A percentile compares a stretch with the other conserved stretches of the same genome.
Conservation (phyloP, 495 filamentous ascomycete genomes). For the Penicillium pulvis region DNA sequence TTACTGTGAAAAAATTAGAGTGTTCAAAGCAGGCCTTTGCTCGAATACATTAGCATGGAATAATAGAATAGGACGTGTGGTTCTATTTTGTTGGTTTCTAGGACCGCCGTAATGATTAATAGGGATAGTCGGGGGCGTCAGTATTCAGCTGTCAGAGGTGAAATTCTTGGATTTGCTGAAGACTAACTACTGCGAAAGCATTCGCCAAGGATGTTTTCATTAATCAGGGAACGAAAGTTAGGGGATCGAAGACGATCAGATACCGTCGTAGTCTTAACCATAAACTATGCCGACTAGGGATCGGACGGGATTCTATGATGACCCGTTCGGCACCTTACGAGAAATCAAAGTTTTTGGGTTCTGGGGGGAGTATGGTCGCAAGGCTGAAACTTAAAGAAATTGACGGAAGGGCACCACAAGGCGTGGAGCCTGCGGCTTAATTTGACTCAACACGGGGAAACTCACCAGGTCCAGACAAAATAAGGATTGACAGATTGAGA, state of each 20-base stretch:
- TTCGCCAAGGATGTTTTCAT: constrained; percentile 74
- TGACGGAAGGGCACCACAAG: constrained; percentile 65
- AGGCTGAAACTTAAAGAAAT: constrained; percentile 73
- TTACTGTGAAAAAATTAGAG: constrained; percentile 75
- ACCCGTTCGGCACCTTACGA: constrained; percentile 72
- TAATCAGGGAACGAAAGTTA: constrained; percentile 78
- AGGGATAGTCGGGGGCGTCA: constrained; percentile 68
- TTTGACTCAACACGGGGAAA: constrained; percentile 71
- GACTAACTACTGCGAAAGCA: constrained; percentile 74
- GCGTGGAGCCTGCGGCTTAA: constrained; percentile 67
- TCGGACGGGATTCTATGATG: constrained; percentile 70
- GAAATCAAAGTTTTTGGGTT: constrained; percentile 78
- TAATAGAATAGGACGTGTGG: constrained; percentile 73
- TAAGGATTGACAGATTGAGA: constrained; percentile 58
- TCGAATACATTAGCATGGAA: constrained; percentile 75
- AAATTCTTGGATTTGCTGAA: constrained; percentile 65
- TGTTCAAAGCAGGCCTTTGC: constrained; percentile 74
- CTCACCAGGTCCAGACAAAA: constrained; percentile 68
- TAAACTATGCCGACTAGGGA: constrained; percentile 75
- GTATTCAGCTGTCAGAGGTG: constrained; percentile 73
- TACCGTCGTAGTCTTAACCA: constrained; percentile 77
- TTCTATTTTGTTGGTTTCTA: constrained; percentile 71
- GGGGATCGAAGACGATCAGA: constrained; percentile 76
- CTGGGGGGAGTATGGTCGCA: constrained; percentile 74
- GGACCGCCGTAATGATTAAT: constrained; percentile 72